Evolutionary conservation across 176 grass and related monocot genomes (phyloP).

Genomic region (Carex cristatella): DNA sequence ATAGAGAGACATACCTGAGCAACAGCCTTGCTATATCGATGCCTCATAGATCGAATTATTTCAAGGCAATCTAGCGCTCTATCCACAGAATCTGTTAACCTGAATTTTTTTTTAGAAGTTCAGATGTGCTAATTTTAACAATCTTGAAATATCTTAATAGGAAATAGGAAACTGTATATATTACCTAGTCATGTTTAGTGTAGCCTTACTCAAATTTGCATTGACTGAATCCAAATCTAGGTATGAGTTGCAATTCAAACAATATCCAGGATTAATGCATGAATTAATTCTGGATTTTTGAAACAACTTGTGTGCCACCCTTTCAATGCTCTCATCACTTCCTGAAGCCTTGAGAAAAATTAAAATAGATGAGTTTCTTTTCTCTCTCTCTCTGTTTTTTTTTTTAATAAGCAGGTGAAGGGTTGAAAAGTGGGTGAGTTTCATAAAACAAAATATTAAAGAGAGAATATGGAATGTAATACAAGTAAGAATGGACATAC

Average conservation of each 20-base stretch:
- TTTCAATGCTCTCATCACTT: constrained; percentile 35
- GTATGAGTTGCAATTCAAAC: constrained; percentile 57
- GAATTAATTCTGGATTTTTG: constrained; percentile 24
- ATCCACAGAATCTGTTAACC: constrained; percentile 49
- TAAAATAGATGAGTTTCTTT: constrained; percentile 17
- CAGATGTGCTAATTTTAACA: constrained; percentile 1
- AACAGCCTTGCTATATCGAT: constrained; percentile 77
- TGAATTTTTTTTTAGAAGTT: constrained; percentile 22
- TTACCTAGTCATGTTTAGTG: constrained; percentile 51
- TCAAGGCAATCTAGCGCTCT: constrained; percentile 46
- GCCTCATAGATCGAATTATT: constrained; percentile 55
- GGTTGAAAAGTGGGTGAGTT: constrained; percentile 1
- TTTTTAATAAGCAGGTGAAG: not conserved
- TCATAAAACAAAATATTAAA: not conserved
- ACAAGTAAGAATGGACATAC: constrained; percentile 35
- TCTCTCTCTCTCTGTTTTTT: not conserved
- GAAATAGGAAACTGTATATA: constrained; percentile 18
- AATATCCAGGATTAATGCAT: constrained; percentile 58
- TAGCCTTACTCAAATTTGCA: constrained; percentile 37
- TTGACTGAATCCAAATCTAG: constrained; percentile 40
- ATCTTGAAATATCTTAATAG: not conserved
- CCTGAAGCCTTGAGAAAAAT: constrained; percentile 34
- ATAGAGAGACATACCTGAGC: constrained; percentile 52
- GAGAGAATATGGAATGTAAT: constrained; percentile 3
- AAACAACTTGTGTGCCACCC: constrained; percentile 45